A percentile compares a stretch with the other conserved stretches of the same genome.
These are phyloP conservation scores for Corynespora cassiicola DNA, from an alignment of 2,329 filamentous ascomycete genomes.

Conservation along the genomic window DNA sequence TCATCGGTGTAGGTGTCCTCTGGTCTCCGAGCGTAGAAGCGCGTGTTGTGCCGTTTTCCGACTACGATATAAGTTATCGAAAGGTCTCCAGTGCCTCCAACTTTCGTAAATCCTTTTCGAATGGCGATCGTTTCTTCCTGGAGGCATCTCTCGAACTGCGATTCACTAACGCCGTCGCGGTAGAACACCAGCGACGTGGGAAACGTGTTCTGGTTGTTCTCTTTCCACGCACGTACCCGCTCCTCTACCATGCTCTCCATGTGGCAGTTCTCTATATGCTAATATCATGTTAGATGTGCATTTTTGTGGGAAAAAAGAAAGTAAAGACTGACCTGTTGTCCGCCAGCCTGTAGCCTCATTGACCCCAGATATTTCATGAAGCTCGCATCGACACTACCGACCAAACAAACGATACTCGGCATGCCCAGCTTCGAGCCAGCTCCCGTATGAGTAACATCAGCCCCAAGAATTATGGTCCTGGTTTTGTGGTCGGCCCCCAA, in stretches of 20 bases:
- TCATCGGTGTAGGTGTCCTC: conserved; percentile 18
- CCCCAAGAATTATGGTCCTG: conserved; percentile 50
- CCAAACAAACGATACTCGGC: conserved; percentile 46
- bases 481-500: conserved; percentile 66
- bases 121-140: conserved; percentile 35
- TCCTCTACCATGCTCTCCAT: conserved; percentile 20
- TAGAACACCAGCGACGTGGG: conserved; percentile 23
- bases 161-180: conserved; percentile 27
- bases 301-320: background rate
- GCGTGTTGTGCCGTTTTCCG: conserved; percentile 50
- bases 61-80: conserved; percentile 42
- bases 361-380: conserved; percentile 36
- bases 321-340: conserved; percentile 20
- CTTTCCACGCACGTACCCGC: conserved; percentile 17
- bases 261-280: no score
- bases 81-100: conserved; percentile 31
- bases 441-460: conserved; percentile 49
- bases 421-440: conserved; percentile 10
- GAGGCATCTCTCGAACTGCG: conserved; percentile 12
- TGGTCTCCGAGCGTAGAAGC: conserved; percentile 41
- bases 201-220: background rate
- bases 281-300: background rate
- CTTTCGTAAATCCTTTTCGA: conserved; percentile 20
- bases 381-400: conserved; percentile 38
- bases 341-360: conserved; percentile 30